These are phyloP conservation scores for Thraustotheca clavata DNA, from an alignment of 352 stramenopile species.

Conservation along the genomic window DNA sequence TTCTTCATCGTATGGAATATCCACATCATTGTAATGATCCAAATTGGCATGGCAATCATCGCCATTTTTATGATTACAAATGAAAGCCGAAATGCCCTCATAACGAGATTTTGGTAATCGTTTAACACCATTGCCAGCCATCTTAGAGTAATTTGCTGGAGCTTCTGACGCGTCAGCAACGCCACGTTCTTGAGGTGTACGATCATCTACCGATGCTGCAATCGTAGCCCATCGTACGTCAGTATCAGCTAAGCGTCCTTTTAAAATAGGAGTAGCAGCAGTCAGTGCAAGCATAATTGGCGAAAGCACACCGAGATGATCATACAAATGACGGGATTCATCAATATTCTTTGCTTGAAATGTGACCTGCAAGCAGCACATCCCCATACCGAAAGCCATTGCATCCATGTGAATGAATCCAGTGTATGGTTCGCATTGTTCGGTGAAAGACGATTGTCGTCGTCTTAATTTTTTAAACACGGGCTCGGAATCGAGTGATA, in stretches of 20 bases:
- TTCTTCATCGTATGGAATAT: constrained; percentile 91
- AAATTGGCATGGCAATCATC: constrained; percentile 64
- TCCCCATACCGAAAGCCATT: constrained; percentile 99
- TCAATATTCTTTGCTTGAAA: constrained; percentile 97
- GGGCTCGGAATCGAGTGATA: background rate
- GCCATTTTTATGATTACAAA: constrained; percentile 85
- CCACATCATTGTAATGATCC: constrained; percentile 91
- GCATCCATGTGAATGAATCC: constrained; percentile 98
- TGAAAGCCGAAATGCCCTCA: constrained; percentile 85
- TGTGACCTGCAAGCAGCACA: constrained; percentile 99
- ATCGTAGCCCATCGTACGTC: constrained; percentile 96
- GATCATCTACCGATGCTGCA: constrained; percentile 95
- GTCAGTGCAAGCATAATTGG: constrained; percentile 98
- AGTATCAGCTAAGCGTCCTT: constrained; percentile 88
- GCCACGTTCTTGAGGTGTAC: constrained; percentile 73
- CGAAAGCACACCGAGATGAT: constrained; percentile 97
- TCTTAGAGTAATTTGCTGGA: constrained; percentile 72
- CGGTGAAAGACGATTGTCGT: constrained; percentile 19
- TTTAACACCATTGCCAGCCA: constrained; percentile 89
- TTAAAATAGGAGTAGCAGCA: constrained; percentile 97
- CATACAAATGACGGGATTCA: constrained; percentile 98
- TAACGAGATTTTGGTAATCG: constrained; percentile 94
- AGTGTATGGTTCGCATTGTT: constrained; percentile 53
- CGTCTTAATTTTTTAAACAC: background rate
- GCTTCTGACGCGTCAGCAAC: constrained; percentile 33